Evolutionary conservation across 1,139 yeast species (phyloP).

Genomic region (Arxiozyma bovina): DNA sequence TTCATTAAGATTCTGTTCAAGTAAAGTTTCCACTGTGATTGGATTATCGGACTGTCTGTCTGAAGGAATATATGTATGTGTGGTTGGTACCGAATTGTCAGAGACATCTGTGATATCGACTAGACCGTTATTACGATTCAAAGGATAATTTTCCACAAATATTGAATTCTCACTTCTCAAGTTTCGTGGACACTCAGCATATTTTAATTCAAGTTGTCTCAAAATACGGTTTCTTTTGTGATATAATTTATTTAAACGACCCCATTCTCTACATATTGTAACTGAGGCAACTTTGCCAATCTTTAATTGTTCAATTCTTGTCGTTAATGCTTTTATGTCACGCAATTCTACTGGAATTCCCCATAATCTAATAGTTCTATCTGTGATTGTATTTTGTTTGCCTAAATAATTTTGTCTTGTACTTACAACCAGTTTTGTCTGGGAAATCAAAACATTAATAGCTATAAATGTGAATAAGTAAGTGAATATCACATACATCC

Average conservation of each 20-base stretch:
- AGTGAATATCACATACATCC: conserved; percentile 84
- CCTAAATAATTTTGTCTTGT: conserved; percentile 81
- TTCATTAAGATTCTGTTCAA: not conserved
- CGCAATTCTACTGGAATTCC: conserved; percentile 86
- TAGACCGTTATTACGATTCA: conserved; percentile 11
- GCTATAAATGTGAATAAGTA: conserved; percentile 72
- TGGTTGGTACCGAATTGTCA: not conserved
- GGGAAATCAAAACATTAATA: conserved; percentile 51
- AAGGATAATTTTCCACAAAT: conserved; percentile 20
- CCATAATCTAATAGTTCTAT: conserved; percentile 77
- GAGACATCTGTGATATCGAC: not conserved
- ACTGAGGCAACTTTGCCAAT: conserved; percentile 74
- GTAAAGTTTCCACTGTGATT: conserved; percentile 1
- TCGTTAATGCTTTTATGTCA: conserved; percentile 55
- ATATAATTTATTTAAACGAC: conserved; percentile 55
- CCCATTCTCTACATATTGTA: conserved; percentile 82
- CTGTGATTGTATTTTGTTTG: conserved; percentile 81
- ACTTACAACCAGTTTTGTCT: conserved; percentile 61
- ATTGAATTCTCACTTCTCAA: conserved; percentile 14
- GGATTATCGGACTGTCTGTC: conserved; percentile 3
- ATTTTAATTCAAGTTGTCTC: conserved; percentile 54
- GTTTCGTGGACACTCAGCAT: conserved; percentile 55
- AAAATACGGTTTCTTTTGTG: conserved; percentile 48
- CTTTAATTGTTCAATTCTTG: conserved; percentile 66
- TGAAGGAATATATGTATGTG: not conserved